phyloP scores from a whole-genome alignment of 495 filamentous ascomycete species.

The Margaritispora aquatica region DNA sequence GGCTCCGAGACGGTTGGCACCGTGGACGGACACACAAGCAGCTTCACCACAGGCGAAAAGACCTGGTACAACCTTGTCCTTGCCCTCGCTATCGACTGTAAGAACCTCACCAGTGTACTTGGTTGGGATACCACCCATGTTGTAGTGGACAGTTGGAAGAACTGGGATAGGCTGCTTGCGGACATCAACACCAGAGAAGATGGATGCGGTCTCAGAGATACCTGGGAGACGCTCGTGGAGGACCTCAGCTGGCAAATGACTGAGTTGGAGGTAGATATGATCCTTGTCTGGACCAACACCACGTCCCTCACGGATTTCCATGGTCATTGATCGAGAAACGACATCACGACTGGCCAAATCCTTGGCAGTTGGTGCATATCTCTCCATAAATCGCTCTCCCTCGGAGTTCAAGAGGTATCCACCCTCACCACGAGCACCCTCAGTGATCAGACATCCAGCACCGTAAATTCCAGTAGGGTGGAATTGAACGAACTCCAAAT shows the following conservation, averaged over 20 bases:
- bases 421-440: conserved; percentile 97
- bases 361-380: conserved; percentile 95
- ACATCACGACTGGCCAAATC: conserved; percentile 91
- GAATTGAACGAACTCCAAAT: conserved; percentile 99
- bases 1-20: conserved; percentile 93
- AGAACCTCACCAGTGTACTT: conserved; percentile 95
- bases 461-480: conserved; percentile 99
- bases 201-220: conserved; percentile 95
- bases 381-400: conserved; percentile 98
- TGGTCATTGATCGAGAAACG: conserved; percentile 92
- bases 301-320: conserved; percentile 95
- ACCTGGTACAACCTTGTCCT: conserved; percentile 90
- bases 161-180: conserved; percentile 95
- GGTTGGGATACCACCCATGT: conserved; percentile 98
- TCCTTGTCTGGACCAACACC: conserved; percentile 96
- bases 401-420: conserved; percentile 94
- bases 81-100: conserved; percentile 71
- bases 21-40: conserved; percentile 94
- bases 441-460: conserved; percentile 95
- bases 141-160: conserved; percentile 96
- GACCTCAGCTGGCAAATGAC: conserved; percentile 83
- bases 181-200: conserved; percentile 95
- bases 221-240: conserved; percentile 94
- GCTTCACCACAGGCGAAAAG: conserved; percentile 96
- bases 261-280: conserved; percentile 94